Evolutionary conservation across 129 eudicot species (phyloP).

Genomic region (Pseudognaphalium luteoalbum): DNA sequence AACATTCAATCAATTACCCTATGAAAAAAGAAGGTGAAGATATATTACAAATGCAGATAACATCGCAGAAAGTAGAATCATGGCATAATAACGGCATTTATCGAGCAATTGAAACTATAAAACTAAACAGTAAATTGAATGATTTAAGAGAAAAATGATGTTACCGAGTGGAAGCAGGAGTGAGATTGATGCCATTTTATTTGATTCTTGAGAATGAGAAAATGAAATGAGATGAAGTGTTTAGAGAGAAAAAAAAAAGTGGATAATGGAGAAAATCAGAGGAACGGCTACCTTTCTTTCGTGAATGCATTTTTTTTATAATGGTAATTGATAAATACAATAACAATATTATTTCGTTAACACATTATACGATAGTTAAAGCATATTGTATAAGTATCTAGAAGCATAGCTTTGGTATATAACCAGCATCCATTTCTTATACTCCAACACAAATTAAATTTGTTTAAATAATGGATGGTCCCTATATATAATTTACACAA

Average conservation of each 20-base stretch:
- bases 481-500: too few species aligned
- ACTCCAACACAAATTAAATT: too few species aligned
- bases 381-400: too few species aligned
- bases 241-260: slow-evolving; percentile 5
- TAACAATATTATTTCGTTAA: too few species aligned
- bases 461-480: too few species aligned
- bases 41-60: neutral
- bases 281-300: slow-evolving; percentile 18
- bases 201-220: neutral
- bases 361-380: too few species aligned
- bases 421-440: too few species aligned
- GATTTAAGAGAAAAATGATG: neutral
- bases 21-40: neutral
- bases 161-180: slow-evolving; percentile 42
- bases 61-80: too few species aligned
- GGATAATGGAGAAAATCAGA: slow-evolving; percentile 29
- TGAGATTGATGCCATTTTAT: slow-evolving; percentile 35
- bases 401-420: too few species aligned
- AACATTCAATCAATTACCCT: too few species aligned
- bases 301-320: too few species aligned
- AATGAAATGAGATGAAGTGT: slow-evolving; percentile 5
- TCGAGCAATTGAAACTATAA: neutral
- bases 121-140: neutral
- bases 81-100: neutral
- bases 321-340: too few species aligned